Conservation (phyloP, 2,329 filamentous ascomycete genomes). For the Neurospora sp. region DNA sequence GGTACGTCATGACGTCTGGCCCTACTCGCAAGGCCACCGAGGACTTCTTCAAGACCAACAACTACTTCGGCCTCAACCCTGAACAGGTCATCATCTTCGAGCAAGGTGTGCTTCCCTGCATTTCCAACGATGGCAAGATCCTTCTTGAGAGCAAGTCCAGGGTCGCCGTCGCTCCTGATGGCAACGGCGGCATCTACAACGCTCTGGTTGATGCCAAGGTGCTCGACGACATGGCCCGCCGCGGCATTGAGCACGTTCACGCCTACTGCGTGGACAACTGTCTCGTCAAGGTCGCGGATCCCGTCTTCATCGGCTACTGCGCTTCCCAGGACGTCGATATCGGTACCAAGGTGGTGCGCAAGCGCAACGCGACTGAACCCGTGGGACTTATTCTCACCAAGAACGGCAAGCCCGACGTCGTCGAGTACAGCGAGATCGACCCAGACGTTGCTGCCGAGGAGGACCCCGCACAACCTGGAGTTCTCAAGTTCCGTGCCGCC, state of each 20-base stretch:
- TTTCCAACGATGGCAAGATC: constrained; percentile 97
- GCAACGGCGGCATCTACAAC: constrained; percentile 94
- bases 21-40: constrained; percentile 89
- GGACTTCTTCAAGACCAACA: constrained; percentile 80
- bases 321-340: constrained; percentile 85
- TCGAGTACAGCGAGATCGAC: constrained; percentile 98
- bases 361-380: constrained; percentile 91
- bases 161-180: constrained; percentile 90
- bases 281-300: constrained; percentile 96
- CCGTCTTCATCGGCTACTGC: constrained; percentile 88
- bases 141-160: constrained; percentile 82
- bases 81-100: constrained; percentile 90
- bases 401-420: constrained; percentile 92
- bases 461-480: constrained; percentile 66
- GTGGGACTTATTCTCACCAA: constrained; percentile 91
- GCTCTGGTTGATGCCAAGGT: constrained; percentile 73
- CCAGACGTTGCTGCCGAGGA: constrained; percentile 70
- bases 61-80: constrained; percentile 80
- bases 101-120: constrained; percentile 92
- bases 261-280: constrained; percentile 99
- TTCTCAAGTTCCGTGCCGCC: constrained; percentile 92
- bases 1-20: constrained; percentile 99
- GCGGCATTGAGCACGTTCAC: constrained; percentile 89
- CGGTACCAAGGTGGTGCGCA: constrained; percentile 97
- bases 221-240: constrained; percentile 76